Base-by-base conservation (phyloP, 2,329 filamentous ascomycete species). In the Aureobasidium mangrovei region DNA sequence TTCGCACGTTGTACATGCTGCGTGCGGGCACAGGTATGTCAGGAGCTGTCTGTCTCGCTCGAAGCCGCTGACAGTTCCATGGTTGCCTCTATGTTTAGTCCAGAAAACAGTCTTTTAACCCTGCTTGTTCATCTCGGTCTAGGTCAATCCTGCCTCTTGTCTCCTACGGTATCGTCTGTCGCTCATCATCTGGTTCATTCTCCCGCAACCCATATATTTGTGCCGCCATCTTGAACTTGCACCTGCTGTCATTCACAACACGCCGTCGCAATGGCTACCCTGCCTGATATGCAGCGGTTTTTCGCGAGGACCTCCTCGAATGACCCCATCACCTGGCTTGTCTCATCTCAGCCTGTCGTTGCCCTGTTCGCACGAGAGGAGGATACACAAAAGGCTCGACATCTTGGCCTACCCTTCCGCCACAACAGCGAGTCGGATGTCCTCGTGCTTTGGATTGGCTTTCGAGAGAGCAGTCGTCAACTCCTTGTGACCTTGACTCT, bases 291-390 rank as follows among this genome's bases (percentile, higher is more conserved):
- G 35, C 46, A 8, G 36, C 39, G 6, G 28, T 9, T 39, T 5
- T 48, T 12, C 45, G 24, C 32, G 18, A 48, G 18, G 33, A 48
- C 28, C 24, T 10, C 24, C 27, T 7, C 33, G 32, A 18, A 39
- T 29, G 35, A 48, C 28, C n/a, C 47, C 29, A 10, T 51, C 12
- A n/a, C 9, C 27, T 51, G 47, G 47, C 36, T 32, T 42, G 38
- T 51, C 27, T 42, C 47, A 33, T 40, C 27, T 18, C 47, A 51
- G 38, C 38, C 47, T 51, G 47, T 51, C 33, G 38, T 51, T 33
- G 47, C 26, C 26, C n/a, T 27, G n/a, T 51, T 33, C 35, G 8
- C 27, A 51, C 12, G 4, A 32, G 36, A 32, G 28, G 38, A 26
- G n/a, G n/a, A n/a, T 12, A 27, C 29, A 7, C 5, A 49, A 18